A percentile compares a stretch with the other conserved stretches of the same genome.
Evolutionary conservation across 1,284 basidiomycete species (phyloP).

Genomic region (Anthracocystis panici-leucophaei): DNA sequence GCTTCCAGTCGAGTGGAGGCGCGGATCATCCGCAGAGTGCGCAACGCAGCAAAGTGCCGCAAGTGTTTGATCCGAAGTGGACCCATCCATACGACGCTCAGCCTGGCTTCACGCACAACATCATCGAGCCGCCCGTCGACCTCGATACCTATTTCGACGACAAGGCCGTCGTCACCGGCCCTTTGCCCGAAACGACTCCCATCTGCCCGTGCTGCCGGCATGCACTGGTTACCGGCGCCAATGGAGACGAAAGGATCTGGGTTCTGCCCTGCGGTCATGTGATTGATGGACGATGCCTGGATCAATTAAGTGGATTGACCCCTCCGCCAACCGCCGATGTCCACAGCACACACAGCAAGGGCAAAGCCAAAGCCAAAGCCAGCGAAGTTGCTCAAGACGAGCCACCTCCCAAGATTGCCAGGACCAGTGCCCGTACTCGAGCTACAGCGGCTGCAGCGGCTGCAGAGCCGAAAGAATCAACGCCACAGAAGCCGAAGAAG

Average conservation of each 20-base stretch:
- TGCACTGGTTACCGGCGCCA: slow-evolving; percentile 56
- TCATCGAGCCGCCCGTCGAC: slow-evolving; percentile 65
- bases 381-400: slow-evolving; percentile 21
- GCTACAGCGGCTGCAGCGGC: slow-evolving; percentile 4
- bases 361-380: slow-evolving; percentile 43
- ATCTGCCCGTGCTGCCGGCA: slow-evolving; percentile 61
- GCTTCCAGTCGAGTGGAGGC: slow-evolving; percentile 11
- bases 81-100: slow-evolving; percentile 49
- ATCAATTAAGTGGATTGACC: slow-evolving; percentile 44
- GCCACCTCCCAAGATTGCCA: slow-evolving; percentile 18
- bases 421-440: slow-evolving; percentile 19
- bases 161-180: slow-evolving; percentile 54
- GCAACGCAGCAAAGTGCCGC: slow-evolving; percentile 32
- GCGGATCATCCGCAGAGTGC: slow-evolving; percentile 14
- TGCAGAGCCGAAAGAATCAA: slow-evolving; percentile 1
- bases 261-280: slow-evolving; percentile 64
- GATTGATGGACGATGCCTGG: slow-evolving; percentile 61
- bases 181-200: slow-evolving; percentile 60
- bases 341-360: slow-evolving; percentile 3
- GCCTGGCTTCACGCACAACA: slow-evolving; percentile 46
- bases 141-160: slow-evolving; percentile 60
- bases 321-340: neutral
- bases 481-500: slow-evolving; percentile 33
- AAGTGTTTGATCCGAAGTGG: slow-evolving; percentile 49
- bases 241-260: slow-evolving; percentile 57